Evolutionary conservation across 805 yeast genomes (phyloP), one percentile per base, ranked within the genome.

Genomic region (Kuraishia floccosa): DNA sequence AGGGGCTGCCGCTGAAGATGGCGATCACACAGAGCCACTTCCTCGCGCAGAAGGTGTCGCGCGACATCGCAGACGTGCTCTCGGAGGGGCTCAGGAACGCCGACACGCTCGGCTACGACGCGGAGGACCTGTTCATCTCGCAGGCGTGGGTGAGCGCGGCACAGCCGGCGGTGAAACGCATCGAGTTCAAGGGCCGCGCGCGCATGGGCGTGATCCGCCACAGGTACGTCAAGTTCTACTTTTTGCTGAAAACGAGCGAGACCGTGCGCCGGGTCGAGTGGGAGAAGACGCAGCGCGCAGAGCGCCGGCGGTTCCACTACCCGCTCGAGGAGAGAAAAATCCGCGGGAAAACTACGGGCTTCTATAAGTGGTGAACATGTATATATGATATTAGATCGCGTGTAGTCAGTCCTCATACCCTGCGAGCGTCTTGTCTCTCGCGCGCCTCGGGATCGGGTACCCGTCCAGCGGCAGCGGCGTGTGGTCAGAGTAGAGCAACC

Each of bases 21-120:
- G 97, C 96, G 31, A 80, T 89, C 42, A 84, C 89, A 25, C 96
- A 87, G 58, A 76, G 87, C 43, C 96, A 89, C 54, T 89, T 89
- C 63, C 73, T 76, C 50, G 68, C 76, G 29, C 85, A 84, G 58
- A 73, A 78, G 44, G 70, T 86, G 54, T 72, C 93, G 20, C 67
- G 77, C 34, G 94, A 86, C 40, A 66, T 86, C 33, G 87, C 76
- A 31, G 80, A 74, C 38, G 58, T 87, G 55, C 65, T 89, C 38
- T 73, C 76, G 45, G 62, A 71, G 30, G 94, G 93, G 7, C 46
- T 83, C 21, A 64, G 70, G 28, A 85, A 83, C 46, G 85, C 87
- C 15, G 59, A 68, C 35, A 60, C 58, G 24, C 53, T 79, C 39
- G 74, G 76, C 3, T 54, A 80, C 37, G 56, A 76, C 37, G 68